phyloP scores from a whole-genome alignment of 306 rosid species.

The Vicia sativa region DNA sequence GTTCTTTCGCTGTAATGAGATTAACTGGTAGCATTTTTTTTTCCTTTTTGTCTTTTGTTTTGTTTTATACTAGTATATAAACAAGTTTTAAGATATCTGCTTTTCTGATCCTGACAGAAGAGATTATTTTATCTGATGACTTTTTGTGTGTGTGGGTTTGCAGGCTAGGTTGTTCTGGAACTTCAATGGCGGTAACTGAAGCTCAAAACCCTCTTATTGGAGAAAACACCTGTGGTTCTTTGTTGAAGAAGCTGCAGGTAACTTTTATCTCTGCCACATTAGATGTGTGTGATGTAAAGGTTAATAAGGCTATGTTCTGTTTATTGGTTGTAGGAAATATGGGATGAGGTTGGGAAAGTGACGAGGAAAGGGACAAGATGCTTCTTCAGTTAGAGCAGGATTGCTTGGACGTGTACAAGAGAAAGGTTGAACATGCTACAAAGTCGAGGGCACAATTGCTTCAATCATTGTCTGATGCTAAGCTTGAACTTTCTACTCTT shows the following conservation, averaged over 20 bases:
- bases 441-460: conserved; percentile 94
- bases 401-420: conserved; percentile 91
- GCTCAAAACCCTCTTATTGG: conserved; percentile 72
- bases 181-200: conserved; percentile 78
- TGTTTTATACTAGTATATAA: neutral
- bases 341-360: conserved; percentile 99
- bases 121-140: neutral
- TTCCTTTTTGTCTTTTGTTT: neutral
- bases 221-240: conserved; percentile 82
- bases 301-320: conserved; percentile 21
- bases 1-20: neutral
- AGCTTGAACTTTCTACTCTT: conserved; percentile 79
- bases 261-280: neutral
- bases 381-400: conserved; percentile 98
- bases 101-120: conserved; percentile 18
- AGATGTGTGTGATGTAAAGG: neutral
- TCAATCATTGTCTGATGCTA: conserved; percentile 83
- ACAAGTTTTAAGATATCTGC: conserved; percentile 1
- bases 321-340: conserved; percentile 70
- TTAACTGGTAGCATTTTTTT: neutral
- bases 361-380: conserved; percentile 92
- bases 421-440: conserved; percentile 95
- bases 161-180: conserved; percentile 52
- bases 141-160: conserved; percentile 25
- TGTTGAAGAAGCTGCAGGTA: conserved; percentile 91